These are phyloP conservation scores for Biscutella laevigata DNA, from an alignment of 441 rosid species.

Conservation along the genomic window DNA sequence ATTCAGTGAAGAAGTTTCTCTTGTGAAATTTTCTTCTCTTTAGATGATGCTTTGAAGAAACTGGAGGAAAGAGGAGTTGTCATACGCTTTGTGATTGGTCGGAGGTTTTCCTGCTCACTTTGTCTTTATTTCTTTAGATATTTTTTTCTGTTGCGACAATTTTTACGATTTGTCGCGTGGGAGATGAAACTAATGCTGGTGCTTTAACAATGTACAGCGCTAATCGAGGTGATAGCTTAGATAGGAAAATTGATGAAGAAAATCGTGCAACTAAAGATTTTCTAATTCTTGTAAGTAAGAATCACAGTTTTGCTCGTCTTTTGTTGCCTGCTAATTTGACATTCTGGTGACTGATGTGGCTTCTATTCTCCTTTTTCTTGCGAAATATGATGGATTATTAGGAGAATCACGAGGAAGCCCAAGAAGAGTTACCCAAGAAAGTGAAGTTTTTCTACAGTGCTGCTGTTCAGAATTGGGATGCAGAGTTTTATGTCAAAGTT, in stretches of 20 bases:
- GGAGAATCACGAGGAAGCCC: constrained; percentile 97
- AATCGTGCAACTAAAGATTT: constrained; percentile 62
- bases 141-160: background rate
- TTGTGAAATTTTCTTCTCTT: constrained; percentile 1
- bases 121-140: constrained; percentile 15
- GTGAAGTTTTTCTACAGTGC: constrained; percentile 74
- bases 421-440: constrained; percentile 88
- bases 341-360: background rate
- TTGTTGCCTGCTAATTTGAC: background rate
- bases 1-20: background rate
- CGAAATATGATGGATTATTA: constrained; percentile 23
- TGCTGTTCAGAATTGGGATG: constrained; percentile 91
- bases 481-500: too few species aligned
- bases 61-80: constrained; percentile 89
- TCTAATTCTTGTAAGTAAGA: constrained; percentile 64
- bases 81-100: constrained; percentile 86
- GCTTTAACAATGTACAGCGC: constrained; percentile 48
- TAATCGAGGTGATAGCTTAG: constrained; percentile 90
- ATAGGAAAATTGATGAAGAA: constrained; percentile 68
- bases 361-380: background rate
- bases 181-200: constrained; percentile 3
- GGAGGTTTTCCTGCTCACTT: constrained; percentile 52
- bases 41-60: constrained; percentile 73
- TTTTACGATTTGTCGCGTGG: background rate
- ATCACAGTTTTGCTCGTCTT: background rate